These are phyloP conservation scores for Cunninghamia lanceolata DNA, from an alignment of 75 land plant species.

Conservation along the genomic window DNA sequence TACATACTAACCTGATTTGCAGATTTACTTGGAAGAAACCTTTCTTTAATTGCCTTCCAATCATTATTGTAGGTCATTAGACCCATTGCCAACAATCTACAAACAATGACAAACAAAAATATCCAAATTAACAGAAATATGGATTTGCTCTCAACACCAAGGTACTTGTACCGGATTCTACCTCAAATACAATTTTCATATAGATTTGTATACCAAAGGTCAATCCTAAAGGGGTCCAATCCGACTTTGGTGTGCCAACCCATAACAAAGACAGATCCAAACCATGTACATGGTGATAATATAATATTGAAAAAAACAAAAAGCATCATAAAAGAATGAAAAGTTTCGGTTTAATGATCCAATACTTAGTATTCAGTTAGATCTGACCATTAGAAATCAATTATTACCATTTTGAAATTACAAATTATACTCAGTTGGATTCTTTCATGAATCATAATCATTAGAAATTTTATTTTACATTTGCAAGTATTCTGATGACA, in stretches of 20 bases:
- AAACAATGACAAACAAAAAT: not conserved
- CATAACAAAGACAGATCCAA: not conserved
- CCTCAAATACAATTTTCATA: not conserved
- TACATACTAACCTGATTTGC: constrained; percentile 69
- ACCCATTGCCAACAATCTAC: constrained; percentile 92
- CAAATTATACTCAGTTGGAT: not conserved
- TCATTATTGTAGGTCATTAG: constrained; percentile 87
- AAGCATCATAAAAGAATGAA: not conserved
- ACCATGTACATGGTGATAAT: not conserved
- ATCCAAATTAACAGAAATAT: not conserved
- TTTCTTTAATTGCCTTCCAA: constrained; percentile 90
- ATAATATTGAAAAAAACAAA: not conserved
- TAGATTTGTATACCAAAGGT: not conserved
- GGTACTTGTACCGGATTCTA: not conserved
- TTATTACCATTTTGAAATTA: not conserved
- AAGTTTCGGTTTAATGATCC: not conserved
- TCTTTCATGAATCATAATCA: not conserved
- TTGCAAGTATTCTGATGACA: not conserved
- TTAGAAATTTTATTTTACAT: not conserved
- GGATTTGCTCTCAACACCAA: not conserved
- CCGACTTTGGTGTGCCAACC: not conserved
- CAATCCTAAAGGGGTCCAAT: not conserved
- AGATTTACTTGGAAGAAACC: constrained; percentile 93
- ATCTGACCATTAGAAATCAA: not conserved
- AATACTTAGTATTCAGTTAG: not conserved